Evolutionary conservation across 345 rosid species (phyloP).

Genomic region (Capsella bursapastoris): DNA sequence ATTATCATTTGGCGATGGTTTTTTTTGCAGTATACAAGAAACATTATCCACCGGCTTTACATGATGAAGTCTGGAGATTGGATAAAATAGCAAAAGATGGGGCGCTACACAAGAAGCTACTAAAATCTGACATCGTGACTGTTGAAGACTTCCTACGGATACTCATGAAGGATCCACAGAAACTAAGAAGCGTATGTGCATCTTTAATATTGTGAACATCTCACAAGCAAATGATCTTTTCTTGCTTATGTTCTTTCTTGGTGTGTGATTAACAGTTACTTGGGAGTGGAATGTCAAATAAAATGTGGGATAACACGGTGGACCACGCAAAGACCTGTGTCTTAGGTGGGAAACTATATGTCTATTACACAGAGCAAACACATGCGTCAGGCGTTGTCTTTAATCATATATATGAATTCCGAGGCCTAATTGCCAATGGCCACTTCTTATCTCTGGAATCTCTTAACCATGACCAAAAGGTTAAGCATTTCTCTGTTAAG

Average conservation of each 20-base stretch:
- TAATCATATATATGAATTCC: slow-evolving; percentile 77
- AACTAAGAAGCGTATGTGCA: slow-evolving; percentile 67
- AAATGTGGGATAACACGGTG: slow-evolving; percentile 93
- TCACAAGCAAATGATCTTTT: slow-evolving; percentile 10
- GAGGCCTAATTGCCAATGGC: slow-evolving; percentile 68
- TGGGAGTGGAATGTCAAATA: slow-evolving; percentile 95
- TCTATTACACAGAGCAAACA: slow-evolving; percentile 63
- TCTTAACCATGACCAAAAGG: slow-evolving; percentile 77
- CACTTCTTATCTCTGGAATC: slow-evolving; percentile 75
- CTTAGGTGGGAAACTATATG: slow-evolving; percentile 74
- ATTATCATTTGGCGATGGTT: background rate
- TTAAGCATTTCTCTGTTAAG: slow-evolving; percentile 29
- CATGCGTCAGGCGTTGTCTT: slow-evolving; percentile 67
- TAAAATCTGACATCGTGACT: slow-evolving; percentile 56
- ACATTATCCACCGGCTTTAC: slow-evolving; percentile 87
- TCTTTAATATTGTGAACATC: slow-evolving; percentile 9
- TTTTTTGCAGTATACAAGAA: slow-evolving; percentile 79
- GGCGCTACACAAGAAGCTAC: slow-evolving; percentile 79
- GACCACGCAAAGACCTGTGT: slow-evolving; percentile 93
- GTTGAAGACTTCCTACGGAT: slow-evolving; percentile 88
- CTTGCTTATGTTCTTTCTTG: slow-evolving; percentile 16
- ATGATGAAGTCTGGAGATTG: slow-evolving; percentile 94
- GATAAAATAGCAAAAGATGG: slow-evolving; percentile 94
- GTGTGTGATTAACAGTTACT: slow-evolving; percentile 57
- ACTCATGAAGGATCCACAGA: slow-evolving; percentile 69